Percentiles rank a stretch among this genome's conserved stretches.
Conservation (phyloP, 2,329 filamentous ascomycete genomes). For the Thyridium curvatum region DNA sequence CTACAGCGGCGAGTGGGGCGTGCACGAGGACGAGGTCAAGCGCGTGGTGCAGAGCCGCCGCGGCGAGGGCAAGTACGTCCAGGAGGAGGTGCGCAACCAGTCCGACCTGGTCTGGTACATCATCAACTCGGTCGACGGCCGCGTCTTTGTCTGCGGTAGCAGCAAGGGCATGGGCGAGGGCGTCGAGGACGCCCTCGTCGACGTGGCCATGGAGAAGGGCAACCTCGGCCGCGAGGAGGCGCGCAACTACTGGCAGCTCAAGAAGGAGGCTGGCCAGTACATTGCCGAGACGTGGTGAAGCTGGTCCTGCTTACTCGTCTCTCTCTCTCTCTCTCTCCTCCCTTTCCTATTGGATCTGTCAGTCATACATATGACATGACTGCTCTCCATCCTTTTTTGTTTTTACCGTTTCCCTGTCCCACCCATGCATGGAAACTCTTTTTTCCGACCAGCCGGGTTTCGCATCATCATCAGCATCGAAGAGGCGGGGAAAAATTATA, state of each 20-base stretch:
- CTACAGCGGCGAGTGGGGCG: conserved; percentile 93
- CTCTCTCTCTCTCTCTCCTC: neutral
- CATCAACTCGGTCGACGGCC: conserved; percentile 90
- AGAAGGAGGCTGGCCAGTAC: conserved; percentile 90
- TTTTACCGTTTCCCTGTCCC: neutral
- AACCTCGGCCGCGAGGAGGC: conserved; percentile 79
- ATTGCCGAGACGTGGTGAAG: conserved; percentile 73
- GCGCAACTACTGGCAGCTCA: conserved; percentile 79
- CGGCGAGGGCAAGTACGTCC: conserved; percentile 84
- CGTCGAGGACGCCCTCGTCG: conserved; percentile 78
- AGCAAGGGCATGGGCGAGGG: conserved; percentile 97
- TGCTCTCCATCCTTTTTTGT: neutral
- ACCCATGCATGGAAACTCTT: no score
- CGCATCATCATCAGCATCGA: no score
- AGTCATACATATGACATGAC: conserved; percentile 3
- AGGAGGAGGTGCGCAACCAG: conserved; percentile 87
- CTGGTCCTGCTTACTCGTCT: neutral
- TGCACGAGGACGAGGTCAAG: conserved; percentile 82
- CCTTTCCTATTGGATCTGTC: neutral
- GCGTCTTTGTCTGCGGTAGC: conserved; percentile 93
- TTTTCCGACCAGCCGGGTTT: no score
- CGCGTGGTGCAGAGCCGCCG: conserved; percentile 70
- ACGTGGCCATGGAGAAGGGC: conserved; percentile 90
- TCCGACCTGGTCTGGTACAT: conserved; percentile 98
- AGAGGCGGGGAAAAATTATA: no score